Evolutionary conservation across 148 eudicot species (phyloP), one percentile per base, ranked within the genome.

Genomic region (Bassia scoparia): DNA sequence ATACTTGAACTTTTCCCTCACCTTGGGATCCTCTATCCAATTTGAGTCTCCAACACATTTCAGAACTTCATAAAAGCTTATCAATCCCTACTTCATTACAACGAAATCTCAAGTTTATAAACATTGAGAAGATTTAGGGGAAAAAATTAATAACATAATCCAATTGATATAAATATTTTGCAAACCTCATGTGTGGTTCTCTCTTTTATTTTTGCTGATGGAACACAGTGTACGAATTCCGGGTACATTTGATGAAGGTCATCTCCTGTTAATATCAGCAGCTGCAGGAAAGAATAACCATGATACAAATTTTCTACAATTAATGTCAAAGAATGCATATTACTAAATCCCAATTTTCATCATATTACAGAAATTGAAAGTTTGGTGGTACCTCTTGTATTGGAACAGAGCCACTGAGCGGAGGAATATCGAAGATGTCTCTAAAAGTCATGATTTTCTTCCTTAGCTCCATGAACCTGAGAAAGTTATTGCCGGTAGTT

Each of bases 211-310:
- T 89, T 87, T 78, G 85, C 79, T 31, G 83, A 70, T 29, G 89
- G 83, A 77, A 75, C 67, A 35, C 62, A 67, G 21, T 81, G 79
- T 56, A 87, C 84, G 31, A 86, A 73, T 69, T 87, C 85, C 55
- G 99, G 97, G 83, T 90, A 89, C 86, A 89, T 74, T 74, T 77
- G 78, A 41, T 86, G 93, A 26, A 96, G 81, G 75, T 96, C 99
- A 53, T 92, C 88, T 71, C 87, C 80, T 2, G 99, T 92, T 49
- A 75, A 82, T 76, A 85, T 83, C 79, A 92, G 70, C 84, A 96
- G 78, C 99, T 96, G 84, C 70, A 74, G 43, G 35, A 54, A 62
- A 62, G 3, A 48, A 31, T 46, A 77, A 67, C 4, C 59, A 74
- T 37, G 52, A 13, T 35, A 23, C 34, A 46, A 3, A 26, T 68